phyloP scores from a whole-genome alignment of 2,329 filamentous ascomycete species.

The Alternaria consortialis region DNA sequence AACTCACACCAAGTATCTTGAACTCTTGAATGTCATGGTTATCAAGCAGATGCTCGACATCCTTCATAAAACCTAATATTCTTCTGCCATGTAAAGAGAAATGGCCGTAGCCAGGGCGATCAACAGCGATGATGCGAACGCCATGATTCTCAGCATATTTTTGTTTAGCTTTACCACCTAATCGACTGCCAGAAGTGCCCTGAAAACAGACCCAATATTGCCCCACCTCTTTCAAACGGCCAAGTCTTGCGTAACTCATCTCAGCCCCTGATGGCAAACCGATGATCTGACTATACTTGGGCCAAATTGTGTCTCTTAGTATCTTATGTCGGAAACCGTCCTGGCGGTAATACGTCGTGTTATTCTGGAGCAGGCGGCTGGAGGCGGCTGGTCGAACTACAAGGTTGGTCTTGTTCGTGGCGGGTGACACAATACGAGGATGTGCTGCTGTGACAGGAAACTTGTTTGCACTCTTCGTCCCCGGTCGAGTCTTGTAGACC shows the following conservation, averaged over 20 bases:
- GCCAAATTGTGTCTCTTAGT: background rate
- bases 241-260: constrained; percentile 7
- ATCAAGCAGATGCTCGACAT: constrained; percentile 4
- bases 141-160: background rate
- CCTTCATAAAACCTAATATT: background rate
- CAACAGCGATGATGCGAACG: background rate
- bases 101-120: background rate
- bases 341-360: background rate
- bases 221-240: background rate
- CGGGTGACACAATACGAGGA: background rate
- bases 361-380: background rate
- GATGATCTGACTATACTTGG: background rate
- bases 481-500: background rate
- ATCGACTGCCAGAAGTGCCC: constrained; percentile 4
- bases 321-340: background rate
- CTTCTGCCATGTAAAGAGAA: background rate
- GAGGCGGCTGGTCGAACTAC: background rate
- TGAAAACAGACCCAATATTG: constrained; percentile 4
- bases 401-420: background rate
- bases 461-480: background rate
- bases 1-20: background rate
- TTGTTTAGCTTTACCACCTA: background rate
- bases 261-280: background rate
- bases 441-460: background rate
- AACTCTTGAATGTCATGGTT: constrained; percentile 1